Evolutionary conservation across 805 yeast genomes (phyloP).

Genomic region (Suhomyces kilbournensis): DNA sequence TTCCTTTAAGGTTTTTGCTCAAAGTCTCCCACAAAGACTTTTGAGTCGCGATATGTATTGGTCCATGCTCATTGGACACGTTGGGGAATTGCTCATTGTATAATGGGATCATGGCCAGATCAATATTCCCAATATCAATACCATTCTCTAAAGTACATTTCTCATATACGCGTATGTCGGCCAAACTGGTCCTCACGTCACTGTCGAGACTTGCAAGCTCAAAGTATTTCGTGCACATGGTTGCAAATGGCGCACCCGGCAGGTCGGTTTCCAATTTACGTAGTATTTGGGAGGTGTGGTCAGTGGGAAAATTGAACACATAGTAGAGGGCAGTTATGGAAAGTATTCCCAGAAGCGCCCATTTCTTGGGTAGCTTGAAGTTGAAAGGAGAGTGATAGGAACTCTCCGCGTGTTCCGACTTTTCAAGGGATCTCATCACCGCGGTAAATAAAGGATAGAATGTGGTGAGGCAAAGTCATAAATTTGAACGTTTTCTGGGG

Average conservation of each 20-base stretch:
- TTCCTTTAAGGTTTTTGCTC: conserved; percentile 1
- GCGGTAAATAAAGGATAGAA: not conserved
- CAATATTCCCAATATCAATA: not conserved
- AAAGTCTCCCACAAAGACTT: not conserved
- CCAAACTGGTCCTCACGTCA: not conserved
- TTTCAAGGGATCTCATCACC: not conserved
- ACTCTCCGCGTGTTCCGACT: not conserved
- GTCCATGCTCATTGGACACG: not conserved
- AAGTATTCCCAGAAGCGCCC: not conserved
- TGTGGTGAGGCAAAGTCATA: not conserved
- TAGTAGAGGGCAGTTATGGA: not conserved
- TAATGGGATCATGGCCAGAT: not conserved
- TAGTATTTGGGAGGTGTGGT: not conserved
- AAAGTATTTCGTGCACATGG: not conserved
- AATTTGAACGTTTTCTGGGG: not conserved
- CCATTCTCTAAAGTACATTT: not conserved
- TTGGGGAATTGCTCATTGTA: conserved; percentile 1
- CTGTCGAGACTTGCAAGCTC: not conserved
- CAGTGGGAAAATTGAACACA: not conserved
- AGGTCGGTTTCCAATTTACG: not conserved
- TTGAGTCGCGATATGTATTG: not conserved
- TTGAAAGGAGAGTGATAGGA: not conserved
- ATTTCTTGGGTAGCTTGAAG: not conserved
- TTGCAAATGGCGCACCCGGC: not conserved
- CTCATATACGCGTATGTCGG: not conserved